Conservation (phyloP, 2,329 filamentous ascomycete species). For the Thelonectria rubi region DNA sequence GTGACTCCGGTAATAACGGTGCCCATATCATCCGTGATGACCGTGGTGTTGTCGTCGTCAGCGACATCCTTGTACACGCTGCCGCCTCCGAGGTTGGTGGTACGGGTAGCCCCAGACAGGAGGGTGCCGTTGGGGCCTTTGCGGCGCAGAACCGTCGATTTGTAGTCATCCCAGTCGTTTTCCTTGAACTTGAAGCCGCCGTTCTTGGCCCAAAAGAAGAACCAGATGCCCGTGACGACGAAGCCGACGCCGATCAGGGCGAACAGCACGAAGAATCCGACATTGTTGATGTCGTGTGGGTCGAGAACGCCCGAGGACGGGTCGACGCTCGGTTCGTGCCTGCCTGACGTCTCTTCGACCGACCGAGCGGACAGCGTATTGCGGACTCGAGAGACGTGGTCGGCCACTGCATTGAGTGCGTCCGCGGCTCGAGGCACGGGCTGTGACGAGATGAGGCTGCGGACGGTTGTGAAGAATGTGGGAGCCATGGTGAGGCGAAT, state of each 20-base stretch:
- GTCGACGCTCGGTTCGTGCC: conserved; percentile 46
- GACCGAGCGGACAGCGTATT: conserved; percentile 55
- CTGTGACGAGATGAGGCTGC: conserved; percentile 42
- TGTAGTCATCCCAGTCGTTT: conserved; percentile 98
- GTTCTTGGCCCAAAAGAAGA: conserved; percentile 98
- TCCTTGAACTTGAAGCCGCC: conserved; percentile 89
- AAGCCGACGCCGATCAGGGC: conserved; percentile 82
- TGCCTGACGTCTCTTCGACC: conserved; percentile 23
- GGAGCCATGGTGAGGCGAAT: conserved; percentile 51
- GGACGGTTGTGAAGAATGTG: conserved; percentile 46
- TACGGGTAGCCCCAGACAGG: conserved; percentile 81
- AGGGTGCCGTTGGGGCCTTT: conserved; percentile 90
- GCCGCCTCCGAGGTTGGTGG: conserved; percentile 86
- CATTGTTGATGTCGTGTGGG: conserved; percentile 68
- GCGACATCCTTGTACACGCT: conserved; percentile 82
- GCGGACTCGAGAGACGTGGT: conserved; percentile 53
- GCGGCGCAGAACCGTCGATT: conserved; percentile 88
- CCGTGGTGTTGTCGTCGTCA: conserved; percentile 57
- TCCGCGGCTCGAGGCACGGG: conserved; percentile 32
- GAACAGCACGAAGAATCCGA: conserved; percentile 84
- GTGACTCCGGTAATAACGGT: conserved; percentile 64
- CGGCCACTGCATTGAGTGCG: conserved; percentile 46
- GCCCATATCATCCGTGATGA: conserved; percentile 51
- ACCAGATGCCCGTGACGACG: conserved; percentile 84
- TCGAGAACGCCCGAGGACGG: conserved; percentile 60